A percentile compares a stretch with the other conserved stretches of the same genome.
Evolutionary conservation across 2,329 filamentous ascomycete species (phyloP).

Genomic region (Sclerotinia minor): DNA sequence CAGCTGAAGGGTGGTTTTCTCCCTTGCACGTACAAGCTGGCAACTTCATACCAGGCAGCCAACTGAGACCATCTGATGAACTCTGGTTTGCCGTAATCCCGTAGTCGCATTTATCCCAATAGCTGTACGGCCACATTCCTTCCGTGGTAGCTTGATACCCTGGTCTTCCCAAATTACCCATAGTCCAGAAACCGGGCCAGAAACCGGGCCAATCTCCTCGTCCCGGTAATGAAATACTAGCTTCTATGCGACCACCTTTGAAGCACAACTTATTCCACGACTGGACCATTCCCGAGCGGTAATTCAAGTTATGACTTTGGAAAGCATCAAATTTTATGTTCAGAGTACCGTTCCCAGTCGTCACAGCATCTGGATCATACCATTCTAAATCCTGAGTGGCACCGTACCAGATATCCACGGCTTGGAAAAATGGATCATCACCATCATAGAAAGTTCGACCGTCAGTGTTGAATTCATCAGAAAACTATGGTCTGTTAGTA

Average conservation of each 20-base stretch:
- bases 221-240: conserved; percentile 68
- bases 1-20: conserved; percentile 65
- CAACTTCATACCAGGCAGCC: conserved; percentile 67
- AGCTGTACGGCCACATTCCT: conserved; percentile 74
- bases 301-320: conserved; percentile 64
- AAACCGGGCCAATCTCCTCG: conserved; percentile 66
- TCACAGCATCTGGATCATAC: conserved; percentile 69
- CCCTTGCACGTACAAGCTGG: conserved; percentile 66
- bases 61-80: conserved; percentile 64
- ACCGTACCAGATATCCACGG: conserved; percentile 70
- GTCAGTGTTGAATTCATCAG: conserved; percentile 68
- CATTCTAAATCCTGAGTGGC: conserved; percentile 69
- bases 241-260: conserved; percentile 68
- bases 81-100: conserved; percentile 74
- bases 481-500: conserved; percentile 50
- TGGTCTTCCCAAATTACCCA: conserved; percentile 70
- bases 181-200: conserved; percentile 76
- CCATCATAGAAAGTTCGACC: conserved; percentile 70
- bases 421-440: conserved; percentile 69
- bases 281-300: conserved; percentile 72
- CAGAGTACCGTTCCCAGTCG: conserved; percentile 61
- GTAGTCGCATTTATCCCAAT: conserved; percentile 65
- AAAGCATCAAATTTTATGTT: conserved; percentile 66
- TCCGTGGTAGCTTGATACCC: conserved; percentile 70
- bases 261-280: conserved; percentile 75